Evolutionary conservation across 306 rosid species (phyloP), one percentile per base, ranked within the genome.

Genomic region (Biancaea sappan): DNA sequence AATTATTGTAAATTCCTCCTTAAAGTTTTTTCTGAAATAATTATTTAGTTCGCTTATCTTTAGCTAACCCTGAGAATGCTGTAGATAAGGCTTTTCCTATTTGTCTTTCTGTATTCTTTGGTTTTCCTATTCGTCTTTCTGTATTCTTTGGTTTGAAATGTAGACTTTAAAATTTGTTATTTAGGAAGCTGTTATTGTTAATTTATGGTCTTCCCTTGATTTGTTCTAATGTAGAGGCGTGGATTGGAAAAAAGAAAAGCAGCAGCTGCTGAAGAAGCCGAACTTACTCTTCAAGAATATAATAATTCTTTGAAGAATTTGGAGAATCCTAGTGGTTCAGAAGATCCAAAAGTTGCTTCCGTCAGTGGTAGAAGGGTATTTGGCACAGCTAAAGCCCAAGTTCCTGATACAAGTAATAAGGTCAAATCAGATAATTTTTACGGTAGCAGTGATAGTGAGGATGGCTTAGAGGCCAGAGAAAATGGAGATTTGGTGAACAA

Each of bases 361-460:
- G 25, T 71, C 6, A 84, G 92, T 81, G 99, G 99, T 61, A 84
- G 97, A 86, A 92, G 88, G 80, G 88, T 88, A 71, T 94, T 92
- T 76, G 95, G 88, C 69, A 71, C 80, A 46, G 73, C 87, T 64
- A 88, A 84, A 69, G 82, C 79, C 35, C 82, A 77, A 37, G 79
- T 81, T 68, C 72, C 81, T 67, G 87, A 76, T 75, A 73, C 86
- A 28, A 71, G 77, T 69, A 82, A 83, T 41, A 83, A 79, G 82
- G 75, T 47, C 28, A 87, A 81, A 70, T 64, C 81, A 9, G 90
- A 90, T 79, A 80, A 75, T 15, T 78, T 75, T 76, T 83, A 88
- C 66, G 86, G 80, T 70, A 73, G 79, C 79, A 86, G 95, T 66
- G 96, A 92, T 50, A 85, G 87, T 79, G 99, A 94, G 76, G 87